These are phyloP conservation scores for Russula abietina DNA, from an alignment of 768 basidiomycete genomes.

Conservation along the genomic window DNA sequence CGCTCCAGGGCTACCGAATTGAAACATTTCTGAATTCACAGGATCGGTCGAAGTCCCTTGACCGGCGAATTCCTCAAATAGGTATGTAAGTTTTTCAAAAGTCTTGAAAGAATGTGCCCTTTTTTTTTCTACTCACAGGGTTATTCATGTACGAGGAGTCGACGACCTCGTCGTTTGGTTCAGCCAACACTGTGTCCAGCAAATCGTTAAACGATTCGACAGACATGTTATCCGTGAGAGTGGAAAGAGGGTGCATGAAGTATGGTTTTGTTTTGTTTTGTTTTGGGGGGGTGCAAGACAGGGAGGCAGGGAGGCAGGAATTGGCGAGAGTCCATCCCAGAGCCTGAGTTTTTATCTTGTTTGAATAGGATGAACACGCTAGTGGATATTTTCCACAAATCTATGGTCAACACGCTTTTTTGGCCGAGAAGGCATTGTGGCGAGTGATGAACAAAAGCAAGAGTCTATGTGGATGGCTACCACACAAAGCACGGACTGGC, in stretches of 20 bases:
- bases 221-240: not conserved
- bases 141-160: not conserved
- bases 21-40: not conserved
- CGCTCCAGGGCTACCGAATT: not conserved
- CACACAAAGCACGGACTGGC: not conserved
- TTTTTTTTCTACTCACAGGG: slow-evolving; percentile 4
- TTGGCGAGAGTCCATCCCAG: not conserved
- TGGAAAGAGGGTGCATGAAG: not conserved
- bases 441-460: not conserved
- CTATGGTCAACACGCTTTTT: not conserved
- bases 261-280: not conserved
- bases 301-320: not conserved
- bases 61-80: not conserved
- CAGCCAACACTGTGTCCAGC: not conserved
- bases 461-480: too few relatives aligned
- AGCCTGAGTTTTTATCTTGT: slow-evolving; percentile 3
- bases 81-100: not conserved
- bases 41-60: not conserved
- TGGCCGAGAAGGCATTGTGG: not conserved
- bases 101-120: too few relatives aligned
- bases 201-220: not conserved
- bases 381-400: slow-evolving; percentile 6
- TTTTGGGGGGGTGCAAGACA: not conserved
- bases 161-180: not conserved
- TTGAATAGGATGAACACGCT: not conserved